A percentile compares a stretch with the other conserved stretches of the same genome.
phyloP scores from a whole-genome alignment of 495 filamentous ascomycete genomes.

The Penicillium salamii region DNA sequence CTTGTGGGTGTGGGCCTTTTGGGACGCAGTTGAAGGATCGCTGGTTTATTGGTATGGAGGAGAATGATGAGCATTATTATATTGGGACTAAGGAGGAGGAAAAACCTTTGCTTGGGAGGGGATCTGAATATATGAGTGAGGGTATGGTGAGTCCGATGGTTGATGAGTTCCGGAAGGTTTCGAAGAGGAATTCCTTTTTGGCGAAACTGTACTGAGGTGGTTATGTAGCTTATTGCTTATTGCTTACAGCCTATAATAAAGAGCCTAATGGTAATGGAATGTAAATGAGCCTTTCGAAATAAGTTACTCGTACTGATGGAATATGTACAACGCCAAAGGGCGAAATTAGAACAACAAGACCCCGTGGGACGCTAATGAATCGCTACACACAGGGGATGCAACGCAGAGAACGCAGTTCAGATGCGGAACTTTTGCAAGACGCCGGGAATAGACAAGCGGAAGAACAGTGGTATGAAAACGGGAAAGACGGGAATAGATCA shows the following conservation, averaged over 20 bases:
- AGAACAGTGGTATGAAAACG: background rate
- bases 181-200: constrained; percentile 22
- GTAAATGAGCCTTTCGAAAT: constrained; percentile 1
- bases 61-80: constrained; percentile 37
- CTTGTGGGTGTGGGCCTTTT: constrained; percentile 62
- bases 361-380: background rate
- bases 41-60: constrained; percentile 55
- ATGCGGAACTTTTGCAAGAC: background rate
- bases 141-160: constrained; percentile 28
- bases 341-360: background rate
- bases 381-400: background rate
- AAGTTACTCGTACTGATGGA: background rate
- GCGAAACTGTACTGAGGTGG: constrained; percentile 26
- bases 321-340: background rate
- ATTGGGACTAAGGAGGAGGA: constrained; percentile 33
- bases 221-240: background rate
- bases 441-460: background rate
- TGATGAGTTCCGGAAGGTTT: constrained; percentile 30
- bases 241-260: too few relatives aligned
- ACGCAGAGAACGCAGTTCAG: background rate
- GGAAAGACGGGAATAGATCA: constrained; percentile 11
- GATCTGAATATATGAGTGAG: too few relatives aligned
- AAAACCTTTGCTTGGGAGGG: background rate
- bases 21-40: constrained; percentile 50
- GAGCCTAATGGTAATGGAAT: background rate